phyloP scores from a whole-genome alignment of 176 grass and related monocot genomes.

The Rhynchospora pubera region DNA sequence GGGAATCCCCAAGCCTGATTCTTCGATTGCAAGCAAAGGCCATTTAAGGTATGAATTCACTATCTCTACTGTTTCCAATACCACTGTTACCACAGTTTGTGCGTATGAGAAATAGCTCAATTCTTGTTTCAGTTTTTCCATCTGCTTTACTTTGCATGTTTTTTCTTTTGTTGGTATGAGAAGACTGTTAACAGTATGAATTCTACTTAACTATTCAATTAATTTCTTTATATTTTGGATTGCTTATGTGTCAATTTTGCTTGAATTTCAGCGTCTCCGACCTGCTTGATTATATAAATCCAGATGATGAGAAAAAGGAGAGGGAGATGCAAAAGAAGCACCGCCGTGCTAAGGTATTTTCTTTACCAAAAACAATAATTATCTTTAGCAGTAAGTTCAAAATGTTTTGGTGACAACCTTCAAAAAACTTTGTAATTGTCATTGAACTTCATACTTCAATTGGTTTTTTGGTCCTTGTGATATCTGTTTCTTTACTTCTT shows the following conservation, averaged over 20 bases:
- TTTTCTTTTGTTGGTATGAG: not conserved
- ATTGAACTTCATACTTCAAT: not conserved
- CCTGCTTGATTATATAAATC: conserved; percentile 98
- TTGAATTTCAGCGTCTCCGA: conserved; percentile 88
- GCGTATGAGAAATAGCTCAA: not conserved
- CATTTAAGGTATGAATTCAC: conserved; percentile 84
- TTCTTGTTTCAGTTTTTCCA: not conserved
- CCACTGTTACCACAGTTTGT: not conserved
- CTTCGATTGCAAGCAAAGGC: conserved; percentile 98
- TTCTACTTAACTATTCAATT: not conserved
- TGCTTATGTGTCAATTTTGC: not conserved
- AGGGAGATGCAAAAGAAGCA: conserved; percentile 69
- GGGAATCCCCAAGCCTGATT: conserved; percentile 95
- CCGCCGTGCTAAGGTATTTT: conserved; percentile 61
- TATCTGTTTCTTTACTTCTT: not conserved
- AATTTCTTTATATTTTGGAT: not conserved
- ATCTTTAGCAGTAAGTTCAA: conserved; percentile 1
- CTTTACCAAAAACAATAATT: not conserved
- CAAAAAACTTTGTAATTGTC: not conserved
- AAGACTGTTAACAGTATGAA: not conserved
- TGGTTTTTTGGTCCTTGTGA: not conserved
- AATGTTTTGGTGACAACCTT: not conserved
- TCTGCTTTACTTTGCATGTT: not conserved
- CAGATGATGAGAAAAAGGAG: conserved; percentile 85
- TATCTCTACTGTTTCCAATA: not conserved